phyloP scores from a whole-genome alignment of 2,329 filamentous ascomycete genomes.

The Ophiostoma quercus region DNA sequence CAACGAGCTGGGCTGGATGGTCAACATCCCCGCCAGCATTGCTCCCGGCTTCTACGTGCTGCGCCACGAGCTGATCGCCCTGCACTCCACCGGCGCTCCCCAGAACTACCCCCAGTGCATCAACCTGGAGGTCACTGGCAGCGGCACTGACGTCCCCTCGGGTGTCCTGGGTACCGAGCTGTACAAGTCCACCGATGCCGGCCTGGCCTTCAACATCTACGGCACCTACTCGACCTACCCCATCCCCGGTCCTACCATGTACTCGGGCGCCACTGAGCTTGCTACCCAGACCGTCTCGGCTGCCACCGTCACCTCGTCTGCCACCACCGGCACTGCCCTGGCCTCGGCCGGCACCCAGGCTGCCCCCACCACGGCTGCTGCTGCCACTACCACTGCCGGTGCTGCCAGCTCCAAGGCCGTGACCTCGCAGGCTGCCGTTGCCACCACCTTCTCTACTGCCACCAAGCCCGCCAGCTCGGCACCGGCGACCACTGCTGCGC shows the following conservation, averaged over 20 bases:
- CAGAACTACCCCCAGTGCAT: slow-evolving; percentile 28
- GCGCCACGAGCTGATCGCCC: slow-evolving; percentile 46
- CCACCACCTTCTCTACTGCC: background rate
- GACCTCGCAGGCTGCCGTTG: background rate
- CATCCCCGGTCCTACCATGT: slow-evolving; percentile 29
- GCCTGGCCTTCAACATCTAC: slow-evolving; percentile 27
- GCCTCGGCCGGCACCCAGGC: background rate
- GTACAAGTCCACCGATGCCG: slow-evolving; percentile 26
- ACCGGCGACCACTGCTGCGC: background rate
- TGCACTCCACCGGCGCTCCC: slow-evolving; percentile 26
- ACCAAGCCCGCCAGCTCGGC: slow-evolving; percentile 6
- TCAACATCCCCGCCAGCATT: slow-evolving; percentile 43
- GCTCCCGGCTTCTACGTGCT: slow-evolving; percentile 48
- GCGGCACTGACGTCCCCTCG: slow-evolving; percentile 24
- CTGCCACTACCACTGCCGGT: background rate
- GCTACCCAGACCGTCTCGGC: slow-evolving; percentile 13
- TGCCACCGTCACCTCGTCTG: background rate
- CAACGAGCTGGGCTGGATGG: slow-evolving; percentile 47
- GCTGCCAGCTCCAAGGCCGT: background rate
- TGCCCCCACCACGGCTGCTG: background rate
- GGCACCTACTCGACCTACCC: slow-evolving; percentile 23
- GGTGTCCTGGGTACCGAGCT: slow-evolving; percentile 24
- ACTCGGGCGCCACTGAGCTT: slow-evolving; percentile 28
- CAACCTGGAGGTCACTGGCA: slow-evolving; percentile 25
- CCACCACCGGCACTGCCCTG: slow-evolving; percentile 16